Conservation (phyloP, 441 rosid species). For the Adansonia rubrostipa region DNA sequence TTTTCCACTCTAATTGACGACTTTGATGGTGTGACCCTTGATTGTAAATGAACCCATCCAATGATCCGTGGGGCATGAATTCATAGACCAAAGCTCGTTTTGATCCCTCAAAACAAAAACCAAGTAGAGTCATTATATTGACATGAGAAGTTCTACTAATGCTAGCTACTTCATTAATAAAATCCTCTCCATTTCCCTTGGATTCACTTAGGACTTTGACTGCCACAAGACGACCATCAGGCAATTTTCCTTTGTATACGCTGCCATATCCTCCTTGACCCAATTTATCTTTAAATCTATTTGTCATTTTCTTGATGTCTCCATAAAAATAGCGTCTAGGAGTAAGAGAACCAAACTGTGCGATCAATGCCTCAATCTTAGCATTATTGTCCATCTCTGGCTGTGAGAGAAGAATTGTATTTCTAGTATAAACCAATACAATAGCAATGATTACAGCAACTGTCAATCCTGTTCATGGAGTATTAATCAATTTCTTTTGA, state of each 20-base stretch:
- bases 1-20: constrained; percentile 29
- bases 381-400: not conserved
- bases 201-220: constrained; percentile 3
- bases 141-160: not conserved
- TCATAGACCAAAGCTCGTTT: constrained; percentile 38
- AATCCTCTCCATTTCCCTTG: constrained; percentile 5
- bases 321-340: not conserved
- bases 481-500: too few relatives aligned
- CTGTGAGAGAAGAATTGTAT: not conserved
- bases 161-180: constrained; percentile 3
- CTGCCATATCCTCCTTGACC: not conserved
- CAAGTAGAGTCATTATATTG: constrained; percentile 23
- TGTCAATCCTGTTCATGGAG: too few relatives aligned
- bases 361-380: not conserved
- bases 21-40: not conserved
- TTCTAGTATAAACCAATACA: not conserved
- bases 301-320: not conserved
- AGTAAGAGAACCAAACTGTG: not conserved
- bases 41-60: constrained; percentile 30
- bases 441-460: too few relatives aligned
- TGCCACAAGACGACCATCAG: not conserved
- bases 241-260: not conserved
- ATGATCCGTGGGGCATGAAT: constrained; percentile 42
- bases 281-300: not conserved
- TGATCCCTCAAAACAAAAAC: constrained; percentile 37